phyloP scores from a whole-genome alignment of 108 stramenopile species.

The Pseudonitzschia pungens region DNA sequence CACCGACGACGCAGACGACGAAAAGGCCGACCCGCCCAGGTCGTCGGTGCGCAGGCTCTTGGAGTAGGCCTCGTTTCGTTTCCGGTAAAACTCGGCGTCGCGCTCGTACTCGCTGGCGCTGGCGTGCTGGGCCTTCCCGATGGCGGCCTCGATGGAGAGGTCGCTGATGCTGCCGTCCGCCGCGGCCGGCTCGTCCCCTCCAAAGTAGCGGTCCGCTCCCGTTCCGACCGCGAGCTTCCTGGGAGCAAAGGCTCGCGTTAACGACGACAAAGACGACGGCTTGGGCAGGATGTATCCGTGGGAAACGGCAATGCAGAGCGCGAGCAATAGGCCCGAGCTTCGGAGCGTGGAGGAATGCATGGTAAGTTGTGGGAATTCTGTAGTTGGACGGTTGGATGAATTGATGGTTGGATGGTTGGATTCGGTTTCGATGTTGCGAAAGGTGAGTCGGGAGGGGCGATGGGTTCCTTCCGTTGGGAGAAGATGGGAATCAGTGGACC shows the following conservation, averaged over 20 bases:
- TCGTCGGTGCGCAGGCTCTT: not conserved
- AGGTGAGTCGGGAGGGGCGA: too few relatives aligned
- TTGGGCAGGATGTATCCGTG: not conserved
- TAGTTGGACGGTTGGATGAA: too few relatives aligned
- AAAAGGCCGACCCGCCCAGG: not conserved
- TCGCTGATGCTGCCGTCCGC: not conserved
- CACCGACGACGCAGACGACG: not conserved
- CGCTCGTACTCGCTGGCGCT: slow-evolving; percentile 11
- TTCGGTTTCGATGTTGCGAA: too few relatives aligned
- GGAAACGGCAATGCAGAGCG: not conserved
- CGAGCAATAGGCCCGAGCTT: not conserved
- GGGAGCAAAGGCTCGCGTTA: not conserved
- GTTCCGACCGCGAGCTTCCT: not conserved
- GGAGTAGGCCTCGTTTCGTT: slow-evolving; percentile 15
- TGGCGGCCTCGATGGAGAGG: slow-evolving; percentile 1
- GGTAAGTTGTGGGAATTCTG: too few relatives aligned
- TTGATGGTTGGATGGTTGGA: too few relatives aligned
- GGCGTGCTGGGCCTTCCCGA: not conserved
- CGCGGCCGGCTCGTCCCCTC: not conserved
- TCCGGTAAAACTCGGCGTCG: slow-evolving; percentile 18
- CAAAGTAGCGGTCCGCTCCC: not conserved
- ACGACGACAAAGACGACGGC: not conserved
- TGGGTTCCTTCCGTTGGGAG: too few relatives aligned
- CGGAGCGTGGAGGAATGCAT: too few relatives aligned
- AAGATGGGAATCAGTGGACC: too few relatives aligned